Percentiles rank a stretch among this genome's conserved stretches.
phyloP scores from a whole-genome alignment of 441 rosid genomes.

The Geranium incanum region DNA sequence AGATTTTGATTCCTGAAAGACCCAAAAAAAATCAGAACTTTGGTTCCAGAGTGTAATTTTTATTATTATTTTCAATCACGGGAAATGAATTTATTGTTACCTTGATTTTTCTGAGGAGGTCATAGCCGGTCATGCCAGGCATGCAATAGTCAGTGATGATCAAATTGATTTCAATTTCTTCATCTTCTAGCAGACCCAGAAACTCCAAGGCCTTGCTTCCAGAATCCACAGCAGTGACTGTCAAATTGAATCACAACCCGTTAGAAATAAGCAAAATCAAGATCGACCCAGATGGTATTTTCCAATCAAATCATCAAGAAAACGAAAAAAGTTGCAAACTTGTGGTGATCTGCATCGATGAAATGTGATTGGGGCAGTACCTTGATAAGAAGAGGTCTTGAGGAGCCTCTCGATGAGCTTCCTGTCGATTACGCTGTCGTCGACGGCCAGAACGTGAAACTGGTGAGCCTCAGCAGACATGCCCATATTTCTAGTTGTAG shows the following conservation, averaged over 20 bases:
- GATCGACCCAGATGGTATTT: neutral
- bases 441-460: constrained; percentile 71
- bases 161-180: constrained; percentile 46
- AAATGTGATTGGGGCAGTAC: constrained; percentile 16
- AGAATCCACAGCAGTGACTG: constrained; percentile 88
- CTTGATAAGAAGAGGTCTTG: constrained; percentile 58
- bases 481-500: constrained; percentile 16
- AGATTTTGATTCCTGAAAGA: constrained; percentile 43
- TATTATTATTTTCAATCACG: neutral
- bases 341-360: no score
- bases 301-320: neutral
- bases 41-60: no score
- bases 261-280: neutral
- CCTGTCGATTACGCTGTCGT: constrained; percentile 52
- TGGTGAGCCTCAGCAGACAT: constrained; percentile 26
- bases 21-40: neutral
- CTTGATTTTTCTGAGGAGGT: constrained; percentile 72
- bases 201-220: constrained; percentile 79
- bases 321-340: neutral
- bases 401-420: constrained; percentile 61
- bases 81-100: constrained; percentile 19
- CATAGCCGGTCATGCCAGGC: constrained; percentile 93
- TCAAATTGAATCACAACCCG: neutral
- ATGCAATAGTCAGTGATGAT: constrained; percentile 83
- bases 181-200: constrained; percentile 45